A percentile compares a stretch with the other conserved stretches of the same genome.
Evolutionary conservation across 2,329 filamentous ascomycete genomes (phyloP).

Genomic region (Colletotrichum sp.): DNA sequence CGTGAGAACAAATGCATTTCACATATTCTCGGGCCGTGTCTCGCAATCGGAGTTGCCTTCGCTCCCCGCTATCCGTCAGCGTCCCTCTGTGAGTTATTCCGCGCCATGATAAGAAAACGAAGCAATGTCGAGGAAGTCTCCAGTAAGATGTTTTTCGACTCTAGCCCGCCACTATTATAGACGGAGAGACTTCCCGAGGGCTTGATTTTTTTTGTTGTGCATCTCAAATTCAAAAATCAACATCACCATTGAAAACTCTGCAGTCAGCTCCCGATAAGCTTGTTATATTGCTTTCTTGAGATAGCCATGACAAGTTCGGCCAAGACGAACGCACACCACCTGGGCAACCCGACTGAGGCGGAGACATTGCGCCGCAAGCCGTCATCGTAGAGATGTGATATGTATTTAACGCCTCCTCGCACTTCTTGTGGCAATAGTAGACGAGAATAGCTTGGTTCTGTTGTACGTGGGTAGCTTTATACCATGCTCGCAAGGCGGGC

Average conservation of each 20-base stretch:
- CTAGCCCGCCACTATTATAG: background rate
- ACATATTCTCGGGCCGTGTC: background rate
- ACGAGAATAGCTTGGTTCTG: too few species aligned
- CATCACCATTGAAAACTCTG: rapidly evolving
- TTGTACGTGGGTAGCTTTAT: too few species aligned
- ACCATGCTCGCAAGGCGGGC: too few species aligned
- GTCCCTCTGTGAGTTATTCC: background rate
- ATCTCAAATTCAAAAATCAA: background rate
- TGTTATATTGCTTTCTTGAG: background rate
- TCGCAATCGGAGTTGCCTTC: background rate
- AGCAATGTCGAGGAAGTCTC: background rate
- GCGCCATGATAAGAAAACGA: background rate
- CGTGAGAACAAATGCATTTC: background rate
- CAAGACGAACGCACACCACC: too few species aligned
- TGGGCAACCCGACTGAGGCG: too few species aligned
- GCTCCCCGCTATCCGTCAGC: background rate
- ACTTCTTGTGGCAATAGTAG: too few species aligned
- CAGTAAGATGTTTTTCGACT: background rate
- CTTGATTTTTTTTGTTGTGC: rapidly evolving
- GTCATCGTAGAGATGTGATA: too few species aligned
- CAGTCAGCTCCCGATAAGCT: background rate
- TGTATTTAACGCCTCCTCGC: too few species aligned
- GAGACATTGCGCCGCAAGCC: too few species aligned
- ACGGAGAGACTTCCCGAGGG: background rate
- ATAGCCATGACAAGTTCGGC: background rate